Evolutionary conservation across 352 stramenopile species (phyloP), one percentile per base, ranked within the genome.

Genomic region (Saprolegnia parasitica): DNA sequence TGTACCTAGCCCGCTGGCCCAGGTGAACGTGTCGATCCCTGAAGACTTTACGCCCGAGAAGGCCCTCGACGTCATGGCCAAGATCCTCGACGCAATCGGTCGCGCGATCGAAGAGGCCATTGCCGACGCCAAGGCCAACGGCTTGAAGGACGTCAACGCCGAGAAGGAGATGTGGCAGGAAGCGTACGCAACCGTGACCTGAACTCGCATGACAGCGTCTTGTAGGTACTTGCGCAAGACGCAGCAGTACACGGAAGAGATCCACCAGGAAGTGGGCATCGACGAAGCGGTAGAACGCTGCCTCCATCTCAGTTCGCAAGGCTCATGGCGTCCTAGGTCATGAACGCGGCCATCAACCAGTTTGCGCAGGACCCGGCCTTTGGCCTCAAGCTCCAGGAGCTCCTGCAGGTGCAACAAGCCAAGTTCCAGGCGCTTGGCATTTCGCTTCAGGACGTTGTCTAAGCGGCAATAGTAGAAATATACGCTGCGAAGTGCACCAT

Each of bases 31-130:
- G 52, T 21, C 52, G 24, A 11, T 95, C 23, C 86, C 86, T 4
- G 82, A 81, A 9, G 71, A 88, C 50, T 63, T 95, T 32, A 95
- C 84, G 15, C 64, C 77, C 6, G 83, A 95, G 54, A 87, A 81
- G 72, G 85, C 76, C 37, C 55, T 95, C 50, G 80, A 73, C 56
- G 89, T 95, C 66, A 71, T 95, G 55, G 68, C 77, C 23, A 64
- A 79, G 61, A 79, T 95, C 54, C 80, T 90, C 46, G 79, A 81
- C 61, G 81, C 77, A 39, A 92, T 93, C 83, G 84, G 90, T 72
- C 78, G 78, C 56, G 86, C 86, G n/a, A 89, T 93, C 82, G 67
- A 71, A 26, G 84, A 91, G 49, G 90, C 88, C 79, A 78, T 95
- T 63, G 65, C 71, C 5, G 82, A 95, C 55, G 86, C 86, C 21